Evolutionary conservation across 768 basidiomycete species (phyloP), one percentile per base, ranked within the genome.

Genomic region (Phallus indusiatus): DNA sequence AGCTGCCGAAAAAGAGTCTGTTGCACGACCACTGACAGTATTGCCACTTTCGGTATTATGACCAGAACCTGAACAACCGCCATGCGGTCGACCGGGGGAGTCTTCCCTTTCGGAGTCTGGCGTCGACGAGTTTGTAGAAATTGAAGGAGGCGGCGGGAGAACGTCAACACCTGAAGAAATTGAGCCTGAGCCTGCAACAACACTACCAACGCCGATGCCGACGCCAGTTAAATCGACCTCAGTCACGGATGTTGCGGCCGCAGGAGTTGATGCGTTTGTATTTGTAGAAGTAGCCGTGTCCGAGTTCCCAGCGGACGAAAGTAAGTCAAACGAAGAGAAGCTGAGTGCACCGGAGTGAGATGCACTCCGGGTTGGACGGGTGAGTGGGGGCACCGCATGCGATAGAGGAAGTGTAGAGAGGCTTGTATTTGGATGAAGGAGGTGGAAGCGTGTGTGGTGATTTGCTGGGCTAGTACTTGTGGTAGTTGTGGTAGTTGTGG

Each of bases 241-340:
- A 28, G 28, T 7, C 2, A 28, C 28, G 28, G 28, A 28, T 28
- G 28, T 28, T 28, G 28, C 7, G 7, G 28, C 28, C 2, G 28
- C 28, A 28, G 28, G 28, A 28, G 28, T 28, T 28, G 28, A 28
- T 7, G 48, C 71, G 69, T 16, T 68, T 68, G n/a, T 63, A 49
- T 6, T 63, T 68, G 48, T 70, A 70, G 47, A 68, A 67, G 34
- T 64, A 65, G 51, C 73, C 73, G 42, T 70, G 65, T 42, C 72
- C 71, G 8, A 68, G 65, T 49, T 73, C 74, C 33, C 42, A 14
- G 28, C 7, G 28, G 42, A 42, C n/a, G 42, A 42, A 42, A n/a
- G 12, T n/a, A 42, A 42, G 11, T 51, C 57, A 50, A 34, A 24
- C 9, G 22, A 59, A 6, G 57, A 21, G 52, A 59, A 53, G 48